Percentiles rank a stretch among this genome's conserved stretches.
phyloP scores from a whole-genome alignment of 2,329 filamentous ascomycete species.

The Fusarium concolor region DNA sequence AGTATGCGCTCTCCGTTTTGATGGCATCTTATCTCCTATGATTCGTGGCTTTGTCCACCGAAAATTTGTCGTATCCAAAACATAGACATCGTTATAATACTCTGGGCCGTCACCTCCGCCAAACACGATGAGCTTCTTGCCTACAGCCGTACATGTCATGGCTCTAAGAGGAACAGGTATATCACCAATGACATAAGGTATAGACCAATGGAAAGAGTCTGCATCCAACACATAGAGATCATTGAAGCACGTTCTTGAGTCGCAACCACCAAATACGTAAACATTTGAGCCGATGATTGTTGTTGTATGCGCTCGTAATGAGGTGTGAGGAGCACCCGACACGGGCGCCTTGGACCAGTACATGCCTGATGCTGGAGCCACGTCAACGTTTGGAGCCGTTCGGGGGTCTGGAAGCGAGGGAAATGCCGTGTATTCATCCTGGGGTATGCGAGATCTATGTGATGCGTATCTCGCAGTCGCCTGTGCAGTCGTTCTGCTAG shows the following conservation, averaged over 20 bases:
- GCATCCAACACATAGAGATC: conserved; percentile 76
- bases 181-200: conserved; percentile 72
- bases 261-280: conserved; percentile 76
- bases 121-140: conserved; percentile 77
- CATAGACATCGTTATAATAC: conserved; percentile 79
- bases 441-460: conserved; percentile 45
- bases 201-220: conserved; percentile 76
- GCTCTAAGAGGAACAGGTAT: conserved; percentile 73
- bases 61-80: conserved; percentile 77
- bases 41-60: conserved; percentile 73
- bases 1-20: conserved; percentile 73
- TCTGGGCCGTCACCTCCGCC: conserved; percentile 76
- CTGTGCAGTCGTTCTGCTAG: conserved; percentile 47
- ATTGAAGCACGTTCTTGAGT: conserved; percentile 75
- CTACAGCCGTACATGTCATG: conserved; percentile 78
- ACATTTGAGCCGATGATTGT: conserved; percentile 75
- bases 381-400: conserved; percentile 68
- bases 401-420: conserved; percentile 68
- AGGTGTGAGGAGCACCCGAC: conserved; percentile 71
- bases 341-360: conserved; percentile 76
- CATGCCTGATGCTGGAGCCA: conserved; percentile 76
- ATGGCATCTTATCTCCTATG: conserved; percentile 67
- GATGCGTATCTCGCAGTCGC: conserved; percentile 30
- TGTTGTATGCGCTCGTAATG: conserved; percentile 74
- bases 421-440: conserved; percentile 61